Evolutionary conservation across 306 rosid genomes (phyloP), one percentile per base, ranked within the genome.

Genomic region (Acacia melanoxylon): DNA sequence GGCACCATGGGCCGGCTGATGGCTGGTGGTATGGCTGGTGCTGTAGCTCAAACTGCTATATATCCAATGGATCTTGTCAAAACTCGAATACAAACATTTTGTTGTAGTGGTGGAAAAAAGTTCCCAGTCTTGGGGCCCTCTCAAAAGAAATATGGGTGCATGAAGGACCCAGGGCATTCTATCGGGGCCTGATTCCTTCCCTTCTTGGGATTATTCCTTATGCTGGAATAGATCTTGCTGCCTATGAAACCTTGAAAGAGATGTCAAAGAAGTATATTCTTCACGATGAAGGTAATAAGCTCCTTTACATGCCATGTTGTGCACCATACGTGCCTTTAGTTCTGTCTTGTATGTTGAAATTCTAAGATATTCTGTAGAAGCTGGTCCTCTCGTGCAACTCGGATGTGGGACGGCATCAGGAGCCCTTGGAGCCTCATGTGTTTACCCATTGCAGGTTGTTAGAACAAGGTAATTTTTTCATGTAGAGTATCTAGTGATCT

Each of bases 321-420:
- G 37, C 54, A 78, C 63, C 80, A 75, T 78, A 46, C 86, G 75
- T 68, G 76, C 83, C 65, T 59, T 68, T 78, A 31, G 31, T 63
- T 79, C 11, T 78, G 22, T 63, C 73, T 68, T 79, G 17, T 76
- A 20, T 68, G 73, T 62, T 86, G 75, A 81, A 83, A 83, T 73
- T 78, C 81, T 83, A 80, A 72, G 42, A 66, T 68, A 63, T 85
- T 79, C 65, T 86, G 84, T 80, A 89, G 98, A 95, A 81, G 92
- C 98, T 74, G 98, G 98, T 59, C 94, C 98, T 83, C 93, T 95
- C 20, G 81, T 91, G 42, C 98, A 95, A 88, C 83, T 95, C 80
- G 98, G 98, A 61, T 95, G 98, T 78, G 98, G 98, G 82, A 95
- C 98, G 13, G 74, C 92, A 87, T 95, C 98, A 3, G 98, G 97